Percentiles rank a stretch among this genome's conserved stretches.
phyloP scores from a whole-genome alignment of 106 monocot genomes.

The Amphibolis antarctica region DNA sequence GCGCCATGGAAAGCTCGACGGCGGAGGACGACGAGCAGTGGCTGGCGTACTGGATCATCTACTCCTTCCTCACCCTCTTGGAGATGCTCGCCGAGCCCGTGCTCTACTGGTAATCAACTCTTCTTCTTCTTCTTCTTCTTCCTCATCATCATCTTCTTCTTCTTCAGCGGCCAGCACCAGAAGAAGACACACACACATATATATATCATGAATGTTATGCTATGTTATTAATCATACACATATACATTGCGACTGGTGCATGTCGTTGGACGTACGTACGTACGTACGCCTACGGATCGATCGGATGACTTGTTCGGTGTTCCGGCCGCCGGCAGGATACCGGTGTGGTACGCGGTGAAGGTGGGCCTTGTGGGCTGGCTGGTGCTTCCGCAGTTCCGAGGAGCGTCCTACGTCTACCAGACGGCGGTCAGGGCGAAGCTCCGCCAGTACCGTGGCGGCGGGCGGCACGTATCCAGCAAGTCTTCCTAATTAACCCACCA shows the following conservation, averaged over 20 bases:
- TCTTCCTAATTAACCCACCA: no score
- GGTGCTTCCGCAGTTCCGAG: conserved; percentile 9
- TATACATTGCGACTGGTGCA: no score
- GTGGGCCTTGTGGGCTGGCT: conserved; percentile 1
- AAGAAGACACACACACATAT: no score
- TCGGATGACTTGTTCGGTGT: no score
- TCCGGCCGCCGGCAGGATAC: conserved; percentile 9
- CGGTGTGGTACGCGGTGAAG: conserved; percentile 5
- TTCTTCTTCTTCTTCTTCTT: no score
- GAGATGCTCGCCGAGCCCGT: conserved; percentile 77
- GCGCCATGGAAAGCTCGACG: conserved; percentile 66
- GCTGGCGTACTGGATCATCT: conserved; percentile 88
- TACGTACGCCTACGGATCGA: no score
- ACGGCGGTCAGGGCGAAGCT: conserved; percentile 6
- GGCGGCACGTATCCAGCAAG: not conserved
- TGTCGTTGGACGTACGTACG: no score
- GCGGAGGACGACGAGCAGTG: conserved; percentile 82
- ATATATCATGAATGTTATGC: no score
- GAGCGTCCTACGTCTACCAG: conserved; percentile 5
- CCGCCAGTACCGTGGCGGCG: not conserved
- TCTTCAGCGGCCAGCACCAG: no score
- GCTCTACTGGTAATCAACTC: conserved; percentile 50
- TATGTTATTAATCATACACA: no score
- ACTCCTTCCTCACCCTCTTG: conserved; percentile 66
- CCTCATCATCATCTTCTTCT: no score